Evolutionary conservation across 495 filamentous ascomycete species (phyloP), one percentile per base, ranked within the genome.

Genomic region (Xylaria longipes): DNA sequence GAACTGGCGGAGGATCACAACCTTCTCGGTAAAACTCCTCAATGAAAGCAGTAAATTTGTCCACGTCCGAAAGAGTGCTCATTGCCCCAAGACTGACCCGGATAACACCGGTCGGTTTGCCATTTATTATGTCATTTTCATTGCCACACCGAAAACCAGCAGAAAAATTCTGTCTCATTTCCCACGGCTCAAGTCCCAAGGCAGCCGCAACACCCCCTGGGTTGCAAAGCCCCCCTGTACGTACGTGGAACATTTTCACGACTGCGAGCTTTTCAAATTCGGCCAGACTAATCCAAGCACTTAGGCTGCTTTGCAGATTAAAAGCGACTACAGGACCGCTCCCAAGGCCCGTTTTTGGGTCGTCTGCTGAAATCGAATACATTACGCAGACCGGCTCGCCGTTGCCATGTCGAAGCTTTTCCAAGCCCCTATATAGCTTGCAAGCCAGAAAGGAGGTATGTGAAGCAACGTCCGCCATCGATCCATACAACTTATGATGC

Each of bases 211-310:
- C 88, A 14, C 95, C 94, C 9, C 94, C 95, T 0, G 95, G 95
- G 73, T 97, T 97, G 82, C 95, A 98, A 43, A 97, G 85, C 0
- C 94, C 92, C 9, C 95, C 95, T 7, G 93, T 94, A 4, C 95
- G 86, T 11, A 97, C 79, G 74, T 97, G 93, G 58, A 97, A 91
- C 37, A 89, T 87, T 73, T 92, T 92, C 1, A 96, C 82, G 17
- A 88, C 85, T 0, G 95, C 93, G 3, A 97, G 83, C 74, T 92
- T 93, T 76, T 97, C 95, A 6, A 97, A 88, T 74, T 97, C 94
- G 0, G 89, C 86, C 72, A 95, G 91, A 35, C 92, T 91, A 45
- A 96, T 79, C 92, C 92, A 97, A 12, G 87, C 84, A 0, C 91
- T 92, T 5, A 84, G 78, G 45, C 85, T 86, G 65, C 89, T 92